These are phyloP conservation scores for Sporodiniella umbellata DNA, from an alignment of 371 early-diverging fungal genomes.

Conservation along the genomic window DNA sequence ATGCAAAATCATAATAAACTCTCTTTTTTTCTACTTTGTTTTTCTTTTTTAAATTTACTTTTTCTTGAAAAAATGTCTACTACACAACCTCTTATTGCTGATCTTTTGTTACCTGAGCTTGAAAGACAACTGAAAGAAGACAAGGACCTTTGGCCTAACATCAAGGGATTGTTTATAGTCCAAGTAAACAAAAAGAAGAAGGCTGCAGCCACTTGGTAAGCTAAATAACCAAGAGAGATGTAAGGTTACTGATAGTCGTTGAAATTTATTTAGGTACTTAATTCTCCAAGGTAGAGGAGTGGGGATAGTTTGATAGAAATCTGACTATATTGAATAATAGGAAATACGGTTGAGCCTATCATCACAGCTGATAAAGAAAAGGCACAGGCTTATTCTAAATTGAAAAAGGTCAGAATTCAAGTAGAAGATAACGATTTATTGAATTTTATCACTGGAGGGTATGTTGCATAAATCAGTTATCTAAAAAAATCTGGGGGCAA, in stretches of 20 bases:
- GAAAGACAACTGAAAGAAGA: constrained; percentile 37
- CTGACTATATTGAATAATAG: not conserved
- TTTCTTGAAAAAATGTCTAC: not conserved
- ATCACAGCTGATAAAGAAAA: constrained; percentile 28
- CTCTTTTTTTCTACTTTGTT: not conserved
- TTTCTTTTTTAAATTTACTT: not conserved
- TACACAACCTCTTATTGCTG: constrained; percentile 13
- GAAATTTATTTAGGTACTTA: constrained; percentile 22
- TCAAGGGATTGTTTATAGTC: constrained; percentile 38
- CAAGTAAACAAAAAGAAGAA: constrained; percentile 32
- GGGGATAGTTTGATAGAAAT: no score
- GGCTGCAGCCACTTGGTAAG: constrained; percentile 34
- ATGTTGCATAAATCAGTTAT: not conserved
- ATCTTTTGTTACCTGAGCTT: constrained; percentile 38
- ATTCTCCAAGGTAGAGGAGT: constrained; percentile 33
- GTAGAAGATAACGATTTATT: constrained; percentile 39
- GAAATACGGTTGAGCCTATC: constrained; percentile 25
- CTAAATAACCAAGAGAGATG: not conserved
- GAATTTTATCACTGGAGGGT: constrained; percentile 48
- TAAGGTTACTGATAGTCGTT: constrained; percentile 2
- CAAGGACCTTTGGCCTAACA: constrained; percentile 33
- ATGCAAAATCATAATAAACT: not conserved
- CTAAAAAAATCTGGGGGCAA: no score
- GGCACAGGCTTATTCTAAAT: constrained; percentile 20
- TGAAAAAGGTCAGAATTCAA: constrained; percentile 34